Evolutionary conservation across 768 basidiomycete species (phyloP).

Genomic region (Pleurotus citrinopileatus): DNA sequence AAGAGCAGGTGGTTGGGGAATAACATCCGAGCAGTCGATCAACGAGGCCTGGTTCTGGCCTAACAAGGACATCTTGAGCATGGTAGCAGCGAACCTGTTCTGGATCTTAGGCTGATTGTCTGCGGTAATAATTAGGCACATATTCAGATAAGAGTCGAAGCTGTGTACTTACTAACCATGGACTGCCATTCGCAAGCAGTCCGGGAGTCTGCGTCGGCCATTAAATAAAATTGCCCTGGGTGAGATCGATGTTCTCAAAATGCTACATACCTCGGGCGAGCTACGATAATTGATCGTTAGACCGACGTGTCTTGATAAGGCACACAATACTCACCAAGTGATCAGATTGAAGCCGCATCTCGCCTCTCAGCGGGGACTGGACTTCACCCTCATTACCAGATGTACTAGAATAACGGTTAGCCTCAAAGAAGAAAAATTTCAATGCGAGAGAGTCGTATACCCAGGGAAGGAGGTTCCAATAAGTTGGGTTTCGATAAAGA

Average conservation of each 20-base stretch:
- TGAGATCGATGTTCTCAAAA: constrained; percentile 11
- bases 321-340: constrained; percentile 14
- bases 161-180: constrained; percentile 20
- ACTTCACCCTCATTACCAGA: constrained; percentile 20
- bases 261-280: constrained; percentile 15
- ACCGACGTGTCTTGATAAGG: too few species aligned
- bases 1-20: constrained; percentile 21
- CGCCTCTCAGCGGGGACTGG: constrained; percentile 15
- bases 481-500: constrained; percentile 30
- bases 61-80: constrained; percentile 28
- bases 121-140: not conserved
- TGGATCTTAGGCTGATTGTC: constrained; percentile 20
- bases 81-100: constrained; percentile 23
- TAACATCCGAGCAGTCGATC: constrained; percentile 35
- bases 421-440: constrained; percentile 10
- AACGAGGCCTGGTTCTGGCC: constrained; percentile 20
- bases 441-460: constrained; percentile 16
- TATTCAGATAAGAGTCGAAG: not conserved
- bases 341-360: constrained; percentile 18
- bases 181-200: constrained; percentile 36
- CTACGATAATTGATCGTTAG: constrained; percentile 10
- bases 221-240: not conserved
- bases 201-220: constrained; percentile 20
- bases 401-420: constrained; percentile 19
- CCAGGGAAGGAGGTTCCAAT: constrained; percentile 22